These are phyloP conservation scores for Termitomyces eurrhizus DNA, from an alignment of 768 basidiomycete species.

Conservation along the genomic window DNA sequence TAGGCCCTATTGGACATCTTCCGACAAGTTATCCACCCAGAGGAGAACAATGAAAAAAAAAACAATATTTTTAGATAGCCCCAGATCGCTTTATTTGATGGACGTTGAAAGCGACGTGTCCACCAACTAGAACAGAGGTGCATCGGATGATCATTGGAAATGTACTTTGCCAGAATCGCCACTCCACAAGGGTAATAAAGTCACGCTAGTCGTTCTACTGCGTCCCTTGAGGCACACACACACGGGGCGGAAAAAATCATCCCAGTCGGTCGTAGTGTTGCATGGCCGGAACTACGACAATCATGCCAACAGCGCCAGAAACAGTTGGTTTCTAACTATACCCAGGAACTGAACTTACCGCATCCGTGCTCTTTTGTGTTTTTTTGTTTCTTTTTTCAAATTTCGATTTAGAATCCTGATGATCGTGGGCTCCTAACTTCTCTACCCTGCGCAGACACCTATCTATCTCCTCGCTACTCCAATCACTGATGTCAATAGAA, in stretches of 20 bases:
- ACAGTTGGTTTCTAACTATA: background rate
- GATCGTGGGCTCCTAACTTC: background rate
- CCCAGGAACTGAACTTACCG: background rate
- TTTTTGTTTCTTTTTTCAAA: background rate
- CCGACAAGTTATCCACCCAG: background rate
- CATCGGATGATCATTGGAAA: background rate
- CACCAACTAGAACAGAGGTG: background rate
- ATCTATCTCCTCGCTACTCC: background rate
- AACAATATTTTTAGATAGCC: conserved; percentile 4
- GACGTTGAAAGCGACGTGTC: background rate
- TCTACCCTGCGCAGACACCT: background rate
- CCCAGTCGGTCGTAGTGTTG: no score
- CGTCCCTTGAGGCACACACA: conserved; percentile 12
- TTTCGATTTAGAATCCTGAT: conserved; percentile 1
- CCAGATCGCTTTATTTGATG: conserved; percentile 13
- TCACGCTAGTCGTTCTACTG: background rate
- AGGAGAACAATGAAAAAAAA: background rate
- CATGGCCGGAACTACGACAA: background rate
- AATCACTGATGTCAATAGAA: background rate
- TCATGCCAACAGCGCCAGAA: background rate
- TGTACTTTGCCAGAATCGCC: background rate
- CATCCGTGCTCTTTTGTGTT: background rate
- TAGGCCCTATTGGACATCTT: background rate
- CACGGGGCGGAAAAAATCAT: background rate
- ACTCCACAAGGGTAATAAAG: background rate